Base-by-base conservation (phyloP, 192 early-diverging fungal species). In the Podila clonocystis region DNA sequence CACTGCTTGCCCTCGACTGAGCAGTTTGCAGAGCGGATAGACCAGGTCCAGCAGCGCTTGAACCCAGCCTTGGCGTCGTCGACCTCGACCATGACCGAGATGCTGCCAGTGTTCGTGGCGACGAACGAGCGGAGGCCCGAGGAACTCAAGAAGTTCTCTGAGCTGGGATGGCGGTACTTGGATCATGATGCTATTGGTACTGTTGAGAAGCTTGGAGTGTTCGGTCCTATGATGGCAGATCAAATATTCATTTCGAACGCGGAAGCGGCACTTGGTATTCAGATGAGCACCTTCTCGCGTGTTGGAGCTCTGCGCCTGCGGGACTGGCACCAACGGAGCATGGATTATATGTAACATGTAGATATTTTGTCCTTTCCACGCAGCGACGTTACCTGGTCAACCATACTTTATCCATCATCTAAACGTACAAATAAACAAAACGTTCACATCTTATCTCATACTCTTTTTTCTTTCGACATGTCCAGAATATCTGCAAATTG, bases 241-340 rank as follows among this genome's bases (percentile, higher is more conserved):
- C 77, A 80, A n/a, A 62, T 80, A 8, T 61, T 80, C n/a, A 80
- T 33, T 6, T 33, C 33, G 33, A 33, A 33, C 33, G 33, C 33
- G 33, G 33, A 33, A 33, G 33, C 33, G 7, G 77, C 49, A 9
- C n/a, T 79, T 20, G 75, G 75, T 20, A 72, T 79, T 58, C 65
- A 73, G 33, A 80, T 80, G 77, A 80, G 77, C 48, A 80, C 77
- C 2, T 80, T 80, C 38, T 80, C 77, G 13, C 58, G 77, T 34
- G 77, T 80, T n/a, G 77, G 77, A 19, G 77, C 71, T 6, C 57
- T 80, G 12, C 59, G 77, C 1, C 77, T 73, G 33, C 24, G 61
- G 36, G 70, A 73, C 41, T 80, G 77, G 77, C 70, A 80, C 33
- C 33, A 48, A 0, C 77, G 70, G 26, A 24, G 48, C 9, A 61